A percentile compares a stretch with the other conserved stretches of the same genome.
phyloP scores from a whole-genome alignment of 2,329 filamentous ascomycete genomes.

The Ramichloridium luteum region DNA sequence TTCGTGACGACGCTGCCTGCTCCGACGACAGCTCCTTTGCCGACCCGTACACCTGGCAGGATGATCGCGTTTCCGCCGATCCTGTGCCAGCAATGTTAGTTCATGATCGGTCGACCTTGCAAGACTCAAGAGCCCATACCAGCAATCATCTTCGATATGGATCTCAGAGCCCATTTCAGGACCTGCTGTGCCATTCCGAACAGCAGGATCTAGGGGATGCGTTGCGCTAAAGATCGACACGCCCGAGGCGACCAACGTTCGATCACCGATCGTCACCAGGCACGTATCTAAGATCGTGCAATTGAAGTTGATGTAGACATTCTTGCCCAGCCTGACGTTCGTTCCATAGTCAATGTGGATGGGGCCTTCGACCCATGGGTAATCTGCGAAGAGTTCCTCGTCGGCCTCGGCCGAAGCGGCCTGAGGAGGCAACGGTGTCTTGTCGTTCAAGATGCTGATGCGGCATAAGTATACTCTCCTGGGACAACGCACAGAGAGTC shows the following conservation, averaged over 20 bases:
- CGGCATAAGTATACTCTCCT: slow-evolving; percentile 3
- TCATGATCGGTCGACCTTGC: not conserved
- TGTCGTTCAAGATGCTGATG: slow-evolving; percentile 52
- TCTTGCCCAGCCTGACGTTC: slow-evolving; percentile 57
- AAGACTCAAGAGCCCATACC: slow-evolving; percentile 32
- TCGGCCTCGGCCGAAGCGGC: slow-evolving; percentile 50
- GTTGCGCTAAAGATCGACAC: slow-evolving; percentile 62
- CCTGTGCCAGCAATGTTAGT: not conserved
- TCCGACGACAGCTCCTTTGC: slow-evolving; percentile 59
- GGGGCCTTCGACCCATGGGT: slow-evolving; percentile 59
- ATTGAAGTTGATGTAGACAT: slow-evolving; percentile 66
- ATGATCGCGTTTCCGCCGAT: slow-evolving; percentile 60
- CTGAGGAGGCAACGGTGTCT: slow-evolving; percentile 49
- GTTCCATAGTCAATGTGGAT: slow-evolving; percentile 66
- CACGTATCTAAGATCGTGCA: slow-evolving; percentile 68
- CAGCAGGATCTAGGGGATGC: slow-evolving; percentile 62
- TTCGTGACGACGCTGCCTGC: slow-evolving; percentile 78
- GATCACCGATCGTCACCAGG: slow-evolving; percentile 58
- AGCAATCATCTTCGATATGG: slow-evolving; percentile 66
- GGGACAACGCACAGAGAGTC: too few species aligned
- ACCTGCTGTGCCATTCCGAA: slow-evolving; percentile 62
- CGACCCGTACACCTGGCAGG: slow-evolving; percentile 66
- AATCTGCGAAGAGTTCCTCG: slow-evolving; percentile 48
- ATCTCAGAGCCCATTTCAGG: slow-evolving; percentile 66
- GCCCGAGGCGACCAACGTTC: slow-evolving; percentile 68